phyloP scores from a whole-genome alignment of 1,284 basidiomycete genomes.

The Kwoniella shivajii region DNA sequence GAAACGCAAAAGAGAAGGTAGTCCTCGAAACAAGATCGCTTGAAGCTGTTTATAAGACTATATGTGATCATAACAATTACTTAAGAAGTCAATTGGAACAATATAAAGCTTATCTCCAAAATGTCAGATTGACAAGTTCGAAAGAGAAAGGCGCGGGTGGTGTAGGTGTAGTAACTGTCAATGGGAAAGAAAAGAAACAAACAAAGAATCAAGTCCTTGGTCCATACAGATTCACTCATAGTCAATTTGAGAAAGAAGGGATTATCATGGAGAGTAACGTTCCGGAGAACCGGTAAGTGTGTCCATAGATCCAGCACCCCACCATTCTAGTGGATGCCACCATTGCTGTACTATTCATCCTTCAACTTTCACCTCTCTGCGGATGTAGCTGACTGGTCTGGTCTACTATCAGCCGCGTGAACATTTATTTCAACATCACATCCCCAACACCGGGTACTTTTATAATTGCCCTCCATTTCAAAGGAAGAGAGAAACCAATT shows the following conservation, averaged over 20 bases:
- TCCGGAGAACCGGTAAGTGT: slow-evolving; percentile 84
- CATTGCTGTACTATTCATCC: too few relatives aligned
- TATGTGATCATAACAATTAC: slow-evolving; percentile 98
- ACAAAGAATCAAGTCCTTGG: slow-evolving; percentile 82
- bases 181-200: slow-evolving; percentile 95
- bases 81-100: slow-evolving; percentile 94
- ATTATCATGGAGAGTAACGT: slow-evolving; percentile 99
- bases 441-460: slow-evolving; percentile 98
- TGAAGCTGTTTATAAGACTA: slow-evolving; percentile 97
- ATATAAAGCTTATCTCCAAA: slow-evolving; percentile 99
- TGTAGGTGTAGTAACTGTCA: slow-evolving; percentile 92
- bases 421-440: slow-evolving; percentile 98
- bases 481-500: slow-evolving; percentile 98
- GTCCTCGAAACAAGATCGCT: slow-evolving; percentile 87
- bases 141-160: slow-evolving; percentile 72
- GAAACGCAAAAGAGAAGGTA: slow-evolving; percentile 95
- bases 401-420: slow-evolving; percentile 70
- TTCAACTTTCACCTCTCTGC: neutral
- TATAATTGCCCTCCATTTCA: slow-evolving; percentile 98
- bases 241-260: slow-evolving; percentile 98
- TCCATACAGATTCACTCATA: slow-evolving; percentile 95
- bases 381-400: neutral
- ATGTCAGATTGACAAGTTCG: slow-evolving; percentile 77
- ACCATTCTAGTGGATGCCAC: too few relatives aligned
- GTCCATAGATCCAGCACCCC: neutral